phyloP scores from a whole-genome alignment of 2,329 filamentous ascomycete species.

The Fusarium sp. region DNA sequence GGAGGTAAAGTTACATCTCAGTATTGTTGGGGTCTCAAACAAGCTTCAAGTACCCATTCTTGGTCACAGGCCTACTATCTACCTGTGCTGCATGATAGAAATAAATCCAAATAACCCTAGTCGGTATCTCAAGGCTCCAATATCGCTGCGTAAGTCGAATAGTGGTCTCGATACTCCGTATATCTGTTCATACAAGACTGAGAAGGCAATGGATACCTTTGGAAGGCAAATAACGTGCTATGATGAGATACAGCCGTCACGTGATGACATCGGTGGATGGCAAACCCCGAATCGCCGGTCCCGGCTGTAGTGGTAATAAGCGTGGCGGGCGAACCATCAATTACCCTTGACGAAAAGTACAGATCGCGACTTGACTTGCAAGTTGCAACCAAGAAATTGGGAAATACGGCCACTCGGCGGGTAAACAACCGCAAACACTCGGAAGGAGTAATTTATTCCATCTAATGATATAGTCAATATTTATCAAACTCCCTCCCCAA shows the following conservation, averaged over 20 bases:
- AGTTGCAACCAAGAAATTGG: constrained; percentile 39
- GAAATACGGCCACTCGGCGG: constrained; percentile 31
- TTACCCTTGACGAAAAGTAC: constrained; percentile 47
- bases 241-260: constrained; percentile 8
- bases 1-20: background rate
- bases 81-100: no score
- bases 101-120: no score
- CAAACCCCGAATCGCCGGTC: constrained; percentile 36
- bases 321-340: constrained; percentile 34
- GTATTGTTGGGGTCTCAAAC: background rate
- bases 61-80: no score
- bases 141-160: background rate
- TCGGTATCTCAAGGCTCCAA: background rate
- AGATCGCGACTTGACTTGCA: constrained; percentile 49
- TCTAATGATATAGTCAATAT: constrained; percentile 14
- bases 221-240: constrained; percentile 15
- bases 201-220: constrained; percentile 32
- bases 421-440: constrained; percentile 22
- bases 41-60: background rate
- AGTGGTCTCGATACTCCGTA: background rate
- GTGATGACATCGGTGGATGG: constrained; percentile 38
- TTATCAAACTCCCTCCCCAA: background rate
- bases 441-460: constrained; percentile 2
- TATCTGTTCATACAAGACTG: background rate
- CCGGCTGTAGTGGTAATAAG: constrained; percentile 15